phyloP scores from a whole-genome alignment of 2,329 filamentous ascomycete species.

The Furcasterigmium furcatum region DNA sequence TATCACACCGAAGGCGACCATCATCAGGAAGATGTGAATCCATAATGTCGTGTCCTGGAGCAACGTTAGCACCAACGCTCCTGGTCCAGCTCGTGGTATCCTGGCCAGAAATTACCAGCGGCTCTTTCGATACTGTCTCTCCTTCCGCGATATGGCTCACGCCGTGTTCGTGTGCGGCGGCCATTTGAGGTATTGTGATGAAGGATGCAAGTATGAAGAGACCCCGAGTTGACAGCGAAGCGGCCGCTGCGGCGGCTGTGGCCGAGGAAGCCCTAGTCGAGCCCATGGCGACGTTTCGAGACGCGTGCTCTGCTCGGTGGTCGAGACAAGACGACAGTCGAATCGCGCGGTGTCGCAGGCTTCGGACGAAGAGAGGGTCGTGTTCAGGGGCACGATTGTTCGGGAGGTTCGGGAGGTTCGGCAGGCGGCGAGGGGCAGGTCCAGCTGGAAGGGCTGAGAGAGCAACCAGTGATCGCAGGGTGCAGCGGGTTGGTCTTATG shows the following conservation, averaged over 20 bases:
- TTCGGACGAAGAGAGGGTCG: no score
- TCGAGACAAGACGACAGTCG: no score
- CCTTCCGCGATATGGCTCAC: neutral
- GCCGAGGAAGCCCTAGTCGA: neutral
- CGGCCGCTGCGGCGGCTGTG: neutral
- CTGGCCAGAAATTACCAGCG: neutral
- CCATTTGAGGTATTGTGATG: neutral
- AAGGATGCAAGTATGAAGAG: neutral
- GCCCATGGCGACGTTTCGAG: neutral
- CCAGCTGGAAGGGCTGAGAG: no score
- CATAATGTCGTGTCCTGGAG: constrained; percentile 77
- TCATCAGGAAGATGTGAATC: constrained; percentile 89
- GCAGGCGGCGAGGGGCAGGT: no score
- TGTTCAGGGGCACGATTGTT: no score
- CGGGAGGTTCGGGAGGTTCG: no score
- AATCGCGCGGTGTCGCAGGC: no score
- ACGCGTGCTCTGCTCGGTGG: no score
- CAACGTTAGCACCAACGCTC: neutral
- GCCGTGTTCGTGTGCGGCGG: neutral
- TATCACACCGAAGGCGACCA: constrained; percentile 82
- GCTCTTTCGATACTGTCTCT: neutral
- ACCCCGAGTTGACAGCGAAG: neutral
- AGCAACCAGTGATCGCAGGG: no score
- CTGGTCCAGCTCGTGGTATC: no score
- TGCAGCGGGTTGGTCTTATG: no score